These are phyloP conservation scores for Chlamydomonas urium DNA, from an alignment of 139 green algal species.

Conservation along the genomic window DNA sequence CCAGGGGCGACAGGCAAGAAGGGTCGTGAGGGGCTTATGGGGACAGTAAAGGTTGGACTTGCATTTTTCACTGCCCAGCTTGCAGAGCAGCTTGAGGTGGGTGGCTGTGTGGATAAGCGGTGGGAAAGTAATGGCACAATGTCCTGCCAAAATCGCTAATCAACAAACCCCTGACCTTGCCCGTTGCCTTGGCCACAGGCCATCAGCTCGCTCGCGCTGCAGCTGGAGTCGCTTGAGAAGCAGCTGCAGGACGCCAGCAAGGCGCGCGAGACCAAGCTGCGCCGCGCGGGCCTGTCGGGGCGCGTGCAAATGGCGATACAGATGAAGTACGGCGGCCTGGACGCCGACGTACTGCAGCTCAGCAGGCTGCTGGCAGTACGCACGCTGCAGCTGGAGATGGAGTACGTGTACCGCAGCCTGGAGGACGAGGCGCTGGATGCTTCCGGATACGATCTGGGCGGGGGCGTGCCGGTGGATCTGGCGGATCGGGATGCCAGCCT, in stretches of 20 bases:
- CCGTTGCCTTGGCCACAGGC: slow-evolving; percentile 17
- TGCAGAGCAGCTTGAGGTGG: too few relatives aligned
- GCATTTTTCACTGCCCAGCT: too few relatives aligned
- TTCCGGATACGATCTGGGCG: background rate
- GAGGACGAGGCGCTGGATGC: slow-evolving; percentile 89
- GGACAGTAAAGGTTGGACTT: too few relatives aligned
- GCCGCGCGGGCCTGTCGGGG: slow-evolving; percentile 29
- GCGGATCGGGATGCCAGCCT: slow-evolving; percentile 45
- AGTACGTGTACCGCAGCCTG: slow-evolving; percentile 73
- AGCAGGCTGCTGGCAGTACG: slow-evolving; percentile 56
- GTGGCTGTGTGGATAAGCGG: too few relatives aligned
- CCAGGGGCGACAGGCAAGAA: too few relatives aligned
- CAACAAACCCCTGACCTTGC: too few relatives aligned
- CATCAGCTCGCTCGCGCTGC: slow-evolving; percentile 46
- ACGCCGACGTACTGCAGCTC: slow-evolving; percentile 63
- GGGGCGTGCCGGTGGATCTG: background rate
- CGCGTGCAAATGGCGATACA: slow-evolving; percentile 65
- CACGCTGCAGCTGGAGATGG: slow-evolving; percentile 91
- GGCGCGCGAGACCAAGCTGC: slow-evolving; percentile 66
- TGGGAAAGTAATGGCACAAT: too few relatives aligned
- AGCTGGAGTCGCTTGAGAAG: slow-evolving; percentile 75
- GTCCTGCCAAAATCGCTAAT: too few relatives aligned
- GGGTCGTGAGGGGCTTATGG: too few relatives aligned
- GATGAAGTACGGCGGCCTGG: slow-evolving; percentile 72
- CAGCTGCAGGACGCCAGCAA: slow-evolving; percentile 83